Evolutionary conservation across 2,329 filamentous ascomycete species (phyloP).

Genomic region (Sporothrix sp.): DNA sequence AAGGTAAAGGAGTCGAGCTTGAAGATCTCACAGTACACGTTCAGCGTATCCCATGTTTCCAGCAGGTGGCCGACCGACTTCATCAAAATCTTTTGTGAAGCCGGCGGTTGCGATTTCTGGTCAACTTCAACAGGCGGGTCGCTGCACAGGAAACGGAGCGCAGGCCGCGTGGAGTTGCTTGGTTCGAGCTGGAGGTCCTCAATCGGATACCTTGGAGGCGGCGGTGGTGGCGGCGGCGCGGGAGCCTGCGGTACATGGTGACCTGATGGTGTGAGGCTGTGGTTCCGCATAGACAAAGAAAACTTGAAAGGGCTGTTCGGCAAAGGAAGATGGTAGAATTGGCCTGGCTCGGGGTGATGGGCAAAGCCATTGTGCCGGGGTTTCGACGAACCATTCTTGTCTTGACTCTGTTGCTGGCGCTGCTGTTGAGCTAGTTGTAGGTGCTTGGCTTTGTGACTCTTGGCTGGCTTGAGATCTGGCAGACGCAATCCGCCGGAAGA

Average conservation of each 20-base stretch:
- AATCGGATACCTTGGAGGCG: constrained; percentile 85
- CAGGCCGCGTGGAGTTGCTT: constrained; percentile 57
- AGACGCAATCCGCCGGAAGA: constrained; percentile 45
- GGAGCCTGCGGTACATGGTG: constrained; percentile 33
- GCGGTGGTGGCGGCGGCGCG: constrained; percentile 49
- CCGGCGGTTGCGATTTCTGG: constrained; percentile 29
- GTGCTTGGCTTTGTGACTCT: constrained; percentile 52
- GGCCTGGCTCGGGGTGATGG: constrained; percentile 27
- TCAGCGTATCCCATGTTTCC: constrained; percentile 93
- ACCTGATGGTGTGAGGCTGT: constrained; percentile 28
- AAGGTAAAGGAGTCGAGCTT: constrained; percentile 94
- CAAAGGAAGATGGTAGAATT: constrained; percentile 30
- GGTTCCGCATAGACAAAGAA: constrained; percentile 30
- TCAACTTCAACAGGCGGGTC: constrained; percentile 46
- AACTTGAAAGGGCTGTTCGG: constrained; percentile 40
- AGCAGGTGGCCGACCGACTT: constrained; percentile 76
- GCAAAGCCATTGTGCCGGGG: constrained; percentile 16
- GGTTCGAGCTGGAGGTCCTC: constrained; percentile 81
- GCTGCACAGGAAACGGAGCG: constrained; percentile 65
- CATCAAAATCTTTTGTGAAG: constrained; percentile 59
- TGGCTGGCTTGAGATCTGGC: constrained; percentile 66
- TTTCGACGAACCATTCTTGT: constrained; percentile 26
- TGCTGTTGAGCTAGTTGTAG: constrained; percentile 25
- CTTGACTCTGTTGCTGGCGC: constrained; percentile 28
- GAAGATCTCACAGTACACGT: constrained; percentile 95